phyloP scores from a whole-genome alignment of 352 stramenopile species.

The Phytophthora idaei region DNA sequence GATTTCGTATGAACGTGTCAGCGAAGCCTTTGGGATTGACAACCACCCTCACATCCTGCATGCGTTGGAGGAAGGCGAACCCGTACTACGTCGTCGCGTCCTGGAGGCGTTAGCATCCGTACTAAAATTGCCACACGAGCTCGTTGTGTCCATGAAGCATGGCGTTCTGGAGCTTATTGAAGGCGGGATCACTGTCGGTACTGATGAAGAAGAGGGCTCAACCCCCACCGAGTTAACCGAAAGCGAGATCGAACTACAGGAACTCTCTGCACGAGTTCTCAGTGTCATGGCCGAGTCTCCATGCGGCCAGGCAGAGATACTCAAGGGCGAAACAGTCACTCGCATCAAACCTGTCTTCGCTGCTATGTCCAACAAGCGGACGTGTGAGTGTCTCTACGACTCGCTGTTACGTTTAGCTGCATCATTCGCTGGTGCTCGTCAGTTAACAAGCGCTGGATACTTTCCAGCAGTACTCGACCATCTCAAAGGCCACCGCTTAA shows the following conservation, averaged over 20 bases:
- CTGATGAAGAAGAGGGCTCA: slow-evolving; percentile 4
- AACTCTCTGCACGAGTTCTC: slow-evolving; percentile 57
- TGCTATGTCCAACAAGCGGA: slow-evolving; percentile 28
- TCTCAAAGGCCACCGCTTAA: slow-evolving; percentile 36
- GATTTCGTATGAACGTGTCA: slow-evolving; percentile 62
- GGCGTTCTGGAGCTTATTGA: slow-evolving; percentile 65
- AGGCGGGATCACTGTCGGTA: slow-evolving; percentile 18
- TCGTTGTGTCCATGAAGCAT: slow-evolving; percentile 67
- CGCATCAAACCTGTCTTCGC: slow-evolving; percentile 59
- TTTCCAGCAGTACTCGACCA: slow-evolving; percentile 58
- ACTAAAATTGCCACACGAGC: slow-evolving; percentile 65
- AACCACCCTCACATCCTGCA: slow-evolving; percentile 77
- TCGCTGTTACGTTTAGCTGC: slow-evolving; percentile 47
- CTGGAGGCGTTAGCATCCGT: slow-evolving; percentile 53
- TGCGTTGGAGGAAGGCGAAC: slow-evolving; percentile 59
- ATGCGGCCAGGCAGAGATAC: slow-evolving; percentile 43
- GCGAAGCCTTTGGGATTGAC: slow-evolving; percentile 68
- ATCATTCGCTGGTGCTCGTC: slow-evolving; percentile 53
- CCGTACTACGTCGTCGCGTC: slow-evolving; percentile 53
- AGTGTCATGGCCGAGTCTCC: slow-evolving; percentile 60
- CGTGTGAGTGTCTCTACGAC: slow-evolving; percentile 58
- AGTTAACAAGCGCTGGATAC: slow-evolving; percentile 56
- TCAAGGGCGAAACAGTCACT: slow-evolving; percentile 43
- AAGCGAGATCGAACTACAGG: slow-evolving; percentile 48
- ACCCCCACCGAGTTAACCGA: slow-evolving; percentile 13